These are phyloP conservation scores for Nevesoporus exiguus DNA, from an alignment of 768 basidiomycete genomes.

Conservation along the genomic window DNA sequence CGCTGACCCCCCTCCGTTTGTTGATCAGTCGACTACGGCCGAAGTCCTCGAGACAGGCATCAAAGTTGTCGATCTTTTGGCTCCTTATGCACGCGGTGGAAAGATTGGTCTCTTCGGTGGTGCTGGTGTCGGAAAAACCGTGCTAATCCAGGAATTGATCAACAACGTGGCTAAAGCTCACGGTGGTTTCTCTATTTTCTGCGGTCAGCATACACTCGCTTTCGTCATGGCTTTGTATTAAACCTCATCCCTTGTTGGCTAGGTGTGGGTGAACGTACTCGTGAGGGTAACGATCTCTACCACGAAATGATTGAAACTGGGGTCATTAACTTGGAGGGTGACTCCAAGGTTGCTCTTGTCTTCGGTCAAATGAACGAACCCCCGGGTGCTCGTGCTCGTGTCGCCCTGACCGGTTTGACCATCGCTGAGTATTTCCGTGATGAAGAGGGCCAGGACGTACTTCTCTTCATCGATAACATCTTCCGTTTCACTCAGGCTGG, in stretches of 20 bases:
- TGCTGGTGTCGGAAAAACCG: conserved; percentile 99
- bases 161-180: conserved; percentile 99
- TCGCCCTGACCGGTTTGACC: conserved; percentile 97
- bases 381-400: conserved; percentile 99
- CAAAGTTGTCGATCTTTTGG: conserved; percentile 99
- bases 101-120: conserved; percentile 99
- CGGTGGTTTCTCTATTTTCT: conserved; percentile 99
- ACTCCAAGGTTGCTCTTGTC: conserved; percentile 99
- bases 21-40: conserved; percentile 97
- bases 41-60: conserved; percentile 99
- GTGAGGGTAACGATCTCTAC: conserved; percentile 99
- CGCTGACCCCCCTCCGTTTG: conserved; percentile 94
- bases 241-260: conserved; percentile 10
- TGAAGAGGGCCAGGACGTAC: conserved; percentile 99
- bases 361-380: conserved; percentile 99
- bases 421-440: conserved; percentile 99
- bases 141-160: conserved; percentile 99
- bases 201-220: conserved; percentile 49
- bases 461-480: conserved; percentile 99
- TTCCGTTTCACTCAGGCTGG: conserved; percentile 99
- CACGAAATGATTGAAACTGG: conserved; percentile 99
- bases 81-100: conserved; percentile 99
- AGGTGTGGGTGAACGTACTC: conserved; percentile 99
- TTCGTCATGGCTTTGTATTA: background rate
- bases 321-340: conserved; percentile 99